Evolutionary conservation across 495 filamentous ascomycete species (phyloP), one percentile per base, ranked within the genome.

Genomic region (Penicillium coprophilum): DNA sequence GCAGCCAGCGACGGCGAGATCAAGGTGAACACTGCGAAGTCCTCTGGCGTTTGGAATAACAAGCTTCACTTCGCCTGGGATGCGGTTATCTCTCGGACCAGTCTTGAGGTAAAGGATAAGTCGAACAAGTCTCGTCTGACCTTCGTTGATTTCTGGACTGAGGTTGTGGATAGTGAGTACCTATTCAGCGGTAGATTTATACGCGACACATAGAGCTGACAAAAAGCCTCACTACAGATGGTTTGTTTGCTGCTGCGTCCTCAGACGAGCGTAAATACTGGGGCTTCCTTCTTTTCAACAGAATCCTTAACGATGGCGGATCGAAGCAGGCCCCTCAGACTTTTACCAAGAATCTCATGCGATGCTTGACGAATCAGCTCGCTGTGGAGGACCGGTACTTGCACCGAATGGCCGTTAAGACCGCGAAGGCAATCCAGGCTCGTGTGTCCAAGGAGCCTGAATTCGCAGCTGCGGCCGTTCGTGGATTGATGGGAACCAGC

Each of bases 11-110:
- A 83, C 23, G 71, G 80, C 23, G 69, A 73, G 31, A 77, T 70
- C 24, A 62, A 64, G 45, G 65, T 56, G 24, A 59, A 63, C 62
- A 76, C 77, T 48, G 56, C 64, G 71, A 83, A 70, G 84, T 84
- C 36, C 73, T 82, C 64, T 86, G 89, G 84, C 82, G 82, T 82
- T 43, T 93, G 89, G 85, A 91, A 82, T 53, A 82, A 89, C 9
- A 89, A 90, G 65, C 73, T 92, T 49, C 87, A 89, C 67, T 96
- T 96, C 69, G 90, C 91, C 1, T 98, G 94, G 94, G 83, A 88
- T 64, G 70, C 88, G 31, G 81, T 97, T 30, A 61, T 95, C 20
- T 76, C 68, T 6, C 67, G 77, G 17, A 59, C 83, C 13, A 69
- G 71, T 40, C 59, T 57, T 56, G 55, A 50, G 44, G 41, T 61